Conservation (phyloP, 441 rosid species). For the Pelargonium myrrhifolium region DNA sequence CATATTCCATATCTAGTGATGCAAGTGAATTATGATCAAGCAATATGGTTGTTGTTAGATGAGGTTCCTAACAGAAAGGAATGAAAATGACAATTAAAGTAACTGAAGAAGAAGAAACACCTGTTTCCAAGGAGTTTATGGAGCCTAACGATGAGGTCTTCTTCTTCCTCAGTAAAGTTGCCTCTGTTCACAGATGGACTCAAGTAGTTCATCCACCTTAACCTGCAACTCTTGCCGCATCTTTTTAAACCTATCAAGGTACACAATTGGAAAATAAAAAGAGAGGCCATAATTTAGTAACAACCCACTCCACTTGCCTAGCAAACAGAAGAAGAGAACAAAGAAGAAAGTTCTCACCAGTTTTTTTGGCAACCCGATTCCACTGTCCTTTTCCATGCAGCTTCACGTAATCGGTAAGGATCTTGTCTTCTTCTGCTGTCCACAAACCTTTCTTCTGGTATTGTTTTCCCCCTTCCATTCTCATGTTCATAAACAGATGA, state of each 20-base stretch:
- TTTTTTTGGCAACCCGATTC: slow-evolving; percentile 44
- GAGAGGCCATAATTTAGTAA: neutral
- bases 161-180: slow-evolving; percentile 54
- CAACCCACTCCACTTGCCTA: slow-evolving; percentile 17
- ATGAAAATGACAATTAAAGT: neutral
- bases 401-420: slow-evolving; percentile 44
- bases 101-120: slow-evolving; percentile 20
- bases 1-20: too few species aligned
- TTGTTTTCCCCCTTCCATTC: slow-evolving; percentile 2
- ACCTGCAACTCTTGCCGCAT: slow-evolving; percentile 60
- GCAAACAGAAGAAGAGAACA: too few species aligned
- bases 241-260: slow-evolving; percentile 40
- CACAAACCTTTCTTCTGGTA: slow-evolving; percentile 49
- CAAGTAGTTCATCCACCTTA: slow-evolving; percentile 69
- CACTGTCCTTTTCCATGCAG: slow-evolving; percentile 50
- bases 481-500: neutral
- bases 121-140: slow-evolving; percentile 72
- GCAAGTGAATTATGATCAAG: too few species aligned
- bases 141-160: slow-evolving; percentile 58
- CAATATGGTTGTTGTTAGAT: too few species aligned
- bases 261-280: neutral
- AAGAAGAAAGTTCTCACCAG: slow-evolving; percentile 6
- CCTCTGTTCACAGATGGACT: slow-evolving; percentile 52
- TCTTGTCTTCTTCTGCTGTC: slow-evolving; percentile 54
- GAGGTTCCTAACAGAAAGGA: too few species aligned